Evolutionary conservation across 495 filamentous ascomycete genomes (phyloP).

Genomic region (Saxophila tyrrhenica): DNA sequence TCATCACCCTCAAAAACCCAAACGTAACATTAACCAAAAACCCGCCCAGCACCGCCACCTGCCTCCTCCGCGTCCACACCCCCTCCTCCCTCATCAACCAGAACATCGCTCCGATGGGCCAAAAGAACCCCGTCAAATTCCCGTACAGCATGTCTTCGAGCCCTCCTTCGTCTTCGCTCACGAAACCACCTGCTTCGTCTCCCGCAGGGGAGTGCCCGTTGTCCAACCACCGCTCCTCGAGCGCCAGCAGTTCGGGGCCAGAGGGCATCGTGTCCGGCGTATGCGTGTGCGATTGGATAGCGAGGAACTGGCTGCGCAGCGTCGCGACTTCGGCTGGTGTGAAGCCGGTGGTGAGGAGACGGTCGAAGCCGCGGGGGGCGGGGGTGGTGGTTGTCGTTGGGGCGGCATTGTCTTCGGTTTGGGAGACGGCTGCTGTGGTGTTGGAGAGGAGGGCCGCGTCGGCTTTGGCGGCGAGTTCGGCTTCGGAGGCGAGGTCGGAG

Average conservation of each 20-base stretch:
- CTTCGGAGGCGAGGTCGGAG: constrained; percentile 59
- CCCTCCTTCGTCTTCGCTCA: constrained; percentile 39
- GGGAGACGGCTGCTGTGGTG: constrained; percentile 1
- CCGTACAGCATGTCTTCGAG: constrained; percentile 84
- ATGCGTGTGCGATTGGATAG: constrained; percentile 60
- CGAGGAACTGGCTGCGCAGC: constrained; percentile 74
- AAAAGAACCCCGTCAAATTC: constrained; percentile 84
- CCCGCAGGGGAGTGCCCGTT: constrained; percentile 42
- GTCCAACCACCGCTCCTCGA: constrained; percentile 94
- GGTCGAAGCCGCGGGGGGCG: constrained; percentile 78
- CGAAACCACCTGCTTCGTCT: constrained; percentile 12
- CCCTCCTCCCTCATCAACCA: constrained; percentile 84
- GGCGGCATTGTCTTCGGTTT: not conserved
- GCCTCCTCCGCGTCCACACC: constrained; percentile 70
- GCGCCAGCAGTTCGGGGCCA: constrained; percentile 43
- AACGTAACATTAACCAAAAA: constrained; percentile 63
- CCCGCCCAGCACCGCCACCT: constrained; percentile 73
- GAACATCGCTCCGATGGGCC: constrained; percentile 72
- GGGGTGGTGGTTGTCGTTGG: constrained; percentile 38
- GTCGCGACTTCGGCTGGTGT: constrained; percentile 66
- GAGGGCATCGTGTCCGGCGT: constrained; percentile 79
- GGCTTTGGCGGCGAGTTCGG: constrained; percentile 33
- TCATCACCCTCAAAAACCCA: constrained; percentile 48
- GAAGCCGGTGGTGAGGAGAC: constrained; percentile 69
- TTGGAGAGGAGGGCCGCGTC: constrained; percentile 20